Evolutionary conservation across 495 filamentous ascomycete genomes (phyloP).

Genomic region (Podospora pseudopauciseta): DNA sequence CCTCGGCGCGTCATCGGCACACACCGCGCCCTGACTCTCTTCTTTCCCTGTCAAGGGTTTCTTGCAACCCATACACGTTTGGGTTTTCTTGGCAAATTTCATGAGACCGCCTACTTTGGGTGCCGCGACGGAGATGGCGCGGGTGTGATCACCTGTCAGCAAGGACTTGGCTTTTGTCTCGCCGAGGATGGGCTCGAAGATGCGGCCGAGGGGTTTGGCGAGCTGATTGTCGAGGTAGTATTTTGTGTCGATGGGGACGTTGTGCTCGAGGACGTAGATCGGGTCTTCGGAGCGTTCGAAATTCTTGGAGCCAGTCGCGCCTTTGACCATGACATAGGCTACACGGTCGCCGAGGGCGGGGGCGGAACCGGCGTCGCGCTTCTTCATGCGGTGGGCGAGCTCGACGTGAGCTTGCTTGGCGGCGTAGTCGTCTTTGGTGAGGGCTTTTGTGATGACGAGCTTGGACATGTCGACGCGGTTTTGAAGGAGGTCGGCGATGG

Average conservation of each 20-base stretch:
- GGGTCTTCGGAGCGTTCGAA: slow-evolving; percentile 97
- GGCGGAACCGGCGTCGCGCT: slow-evolving; percentile 91
- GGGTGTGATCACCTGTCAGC: slow-evolving; percentile 85
- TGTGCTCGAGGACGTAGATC: slow-evolving; percentile 94
- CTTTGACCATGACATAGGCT: slow-evolving; percentile 97
- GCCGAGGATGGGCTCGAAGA: slow-evolving; percentile 96
- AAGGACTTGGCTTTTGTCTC: slow-evolving; percentile 83
- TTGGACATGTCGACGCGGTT: slow-evolving; percentile 99
- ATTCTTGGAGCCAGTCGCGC: slow-evolving; percentile 79
- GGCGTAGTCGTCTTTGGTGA: slow-evolving; percentile 76
- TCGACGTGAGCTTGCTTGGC: slow-evolving; percentile 94
- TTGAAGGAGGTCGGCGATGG: slow-evolving; percentile 90
- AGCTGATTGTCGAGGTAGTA: slow-evolving; percentile 99
- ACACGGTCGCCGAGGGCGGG: slow-evolving; percentile 95
- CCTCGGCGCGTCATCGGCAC: slow-evolving; percentile 74
- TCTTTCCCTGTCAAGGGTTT: slow-evolving; percentile 79
- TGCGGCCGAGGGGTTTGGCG: slow-evolving; percentile 85
- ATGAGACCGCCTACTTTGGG: slow-evolving; percentile 89
- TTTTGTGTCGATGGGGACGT: slow-evolving; percentile 94
- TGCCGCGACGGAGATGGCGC: slow-evolving; percentile 83
- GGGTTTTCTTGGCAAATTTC: slow-evolving; percentile 96
- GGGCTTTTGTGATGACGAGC: slow-evolving; percentile 96
- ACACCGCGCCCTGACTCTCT: slow-evolving; percentile 83
- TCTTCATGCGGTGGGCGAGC: slow-evolving; percentile 90
- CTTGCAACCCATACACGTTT: slow-evolving; percentile 98